Conservation (phyloP, 2,329 filamentous ascomycete genomes). For the Sphaerulina vaccinii region DNA sequence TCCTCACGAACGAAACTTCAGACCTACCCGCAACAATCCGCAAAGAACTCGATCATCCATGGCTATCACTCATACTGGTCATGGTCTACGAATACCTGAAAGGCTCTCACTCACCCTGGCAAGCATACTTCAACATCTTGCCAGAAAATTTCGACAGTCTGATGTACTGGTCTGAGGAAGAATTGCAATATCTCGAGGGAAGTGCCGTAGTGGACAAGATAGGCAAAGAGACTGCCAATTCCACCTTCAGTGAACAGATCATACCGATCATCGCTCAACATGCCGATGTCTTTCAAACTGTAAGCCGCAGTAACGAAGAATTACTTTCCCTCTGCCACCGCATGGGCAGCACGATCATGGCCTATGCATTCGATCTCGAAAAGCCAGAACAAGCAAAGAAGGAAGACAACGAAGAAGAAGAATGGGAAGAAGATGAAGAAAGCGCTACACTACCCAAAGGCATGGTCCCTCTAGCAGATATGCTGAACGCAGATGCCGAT, state of each 20-base stretch:
- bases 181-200: conserved; percentile 71
- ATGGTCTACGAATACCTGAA: conserved; percentile 73
- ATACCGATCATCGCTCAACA: conserved; percentile 52
- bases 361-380: conserved; percentile 84
- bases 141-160: conserved; percentile 74
- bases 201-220: conserved; percentile 76
- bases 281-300: conserved; percentile 40
- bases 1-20: conserved; percentile 74
- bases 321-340: conserved; percentile 64
- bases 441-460: conserved; percentile 58
- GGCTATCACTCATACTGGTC: conserved; percentile 66
- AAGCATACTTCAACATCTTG: conserved; percentile 73
- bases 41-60: conserved; percentile 43
- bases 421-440: conserved; percentile 40
- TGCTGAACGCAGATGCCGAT: conserved; percentile 83
- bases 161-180: conserved; percentile 79
- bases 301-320: conserved; percentile 45
- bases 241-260: conserved; percentile 61
- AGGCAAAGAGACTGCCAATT: conserved; percentile 69
- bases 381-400: conserved; percentile 55
- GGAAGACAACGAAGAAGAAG: conserved; percentile 58
- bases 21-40: conserved; percentile 50
- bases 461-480: conserved; percentile 88
- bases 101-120: conserved; percentile 66
- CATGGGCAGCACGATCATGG: conserved; percentile 88